Evolutionary conservation across 139 green algal species (phyloP), one percentile per base, ranked within the genome.

Genomic region (Astrephomene gubernaculifera): DNA sequence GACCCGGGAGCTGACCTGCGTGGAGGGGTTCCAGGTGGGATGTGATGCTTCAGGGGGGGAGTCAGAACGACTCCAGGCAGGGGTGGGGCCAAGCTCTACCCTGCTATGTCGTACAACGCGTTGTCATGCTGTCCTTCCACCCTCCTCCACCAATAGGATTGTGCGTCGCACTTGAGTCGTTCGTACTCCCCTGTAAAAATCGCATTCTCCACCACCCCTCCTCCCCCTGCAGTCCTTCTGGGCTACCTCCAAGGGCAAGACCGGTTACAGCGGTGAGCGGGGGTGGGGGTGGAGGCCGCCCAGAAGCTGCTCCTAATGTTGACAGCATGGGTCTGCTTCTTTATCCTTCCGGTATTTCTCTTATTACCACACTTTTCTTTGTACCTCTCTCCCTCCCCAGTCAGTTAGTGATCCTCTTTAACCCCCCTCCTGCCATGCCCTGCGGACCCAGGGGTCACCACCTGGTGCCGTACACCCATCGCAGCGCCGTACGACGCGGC

Each of bases 261-360:
- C 89, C 45, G 94, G 94, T 22, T 97, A 97, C 88, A 93, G 87
- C 41, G 92, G 92, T 69, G 81, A 63, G 75, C n/a, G 6, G 63
- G n/a, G 29, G 63, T 49, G 35, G 35, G 21, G 65, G 36, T 39
- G n/a, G n/a, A 71, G 12, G 8, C n/a, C 4, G 9, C 10, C 31
- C 25, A 19, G 7, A 24, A 43, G 21, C 21, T 24, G 29, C 7
- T 7, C 57, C 31, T 57, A 57, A 24, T 7, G 57, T 12, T 12
- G 22, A 24, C 57, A 67, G 29, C 31, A 33, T 29, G 21, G 8
- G 24, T n/a, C 19, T 29, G 22, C 57, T 24, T 67, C 19, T 12
- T 24, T 33, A 24, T 24, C 57, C 12, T 57, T 57, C 12, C 49
- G 12, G 17, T 17, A 57, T 57, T 25, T 12, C 12, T 12, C 12